Evolutionary conservation across 1,139 yeast species (phyloP).

Genomic region (Magnusiomyces tetraspermus): DNA sequence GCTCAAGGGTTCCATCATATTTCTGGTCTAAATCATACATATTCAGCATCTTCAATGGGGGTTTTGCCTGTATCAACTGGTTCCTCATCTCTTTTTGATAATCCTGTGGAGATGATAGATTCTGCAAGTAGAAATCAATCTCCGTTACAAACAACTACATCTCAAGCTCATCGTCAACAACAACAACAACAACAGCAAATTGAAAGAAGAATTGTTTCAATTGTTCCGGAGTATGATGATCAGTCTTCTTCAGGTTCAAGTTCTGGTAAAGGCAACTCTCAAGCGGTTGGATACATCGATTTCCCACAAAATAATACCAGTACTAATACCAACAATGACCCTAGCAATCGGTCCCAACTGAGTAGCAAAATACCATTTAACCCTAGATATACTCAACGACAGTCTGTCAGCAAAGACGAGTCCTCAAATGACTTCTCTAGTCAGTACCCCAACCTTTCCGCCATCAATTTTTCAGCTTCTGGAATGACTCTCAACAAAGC

Average conservation of each 20-base stretch:
- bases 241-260: neutral
- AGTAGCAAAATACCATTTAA: neutral
- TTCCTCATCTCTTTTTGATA: neutral
- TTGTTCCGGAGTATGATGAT: neutral
- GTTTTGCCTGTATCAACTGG: neutral
- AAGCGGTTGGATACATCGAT: neutral
- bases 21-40: neutral
- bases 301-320: no score
- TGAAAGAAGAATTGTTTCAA: neutral
- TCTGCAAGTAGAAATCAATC: neutral
- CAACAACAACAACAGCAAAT: neutral
- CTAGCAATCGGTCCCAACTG: neutral
- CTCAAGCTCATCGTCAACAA: neutral
- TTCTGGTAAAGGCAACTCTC: neutral
- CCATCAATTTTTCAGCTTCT: neutral
- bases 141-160: neutral
- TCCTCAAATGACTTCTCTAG: neutral
- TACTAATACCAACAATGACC: neutral
- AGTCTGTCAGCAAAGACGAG: neutral
- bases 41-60: neutral
- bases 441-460: neutral
- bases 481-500: neutral
- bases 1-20: no score
- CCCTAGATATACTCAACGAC: neutral
- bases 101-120: neutral